These are phyloP conservation scores for Citrus maxima DNA, from an alignment of 345 rosid genomes.

Conservation along the genomic window DNA sequence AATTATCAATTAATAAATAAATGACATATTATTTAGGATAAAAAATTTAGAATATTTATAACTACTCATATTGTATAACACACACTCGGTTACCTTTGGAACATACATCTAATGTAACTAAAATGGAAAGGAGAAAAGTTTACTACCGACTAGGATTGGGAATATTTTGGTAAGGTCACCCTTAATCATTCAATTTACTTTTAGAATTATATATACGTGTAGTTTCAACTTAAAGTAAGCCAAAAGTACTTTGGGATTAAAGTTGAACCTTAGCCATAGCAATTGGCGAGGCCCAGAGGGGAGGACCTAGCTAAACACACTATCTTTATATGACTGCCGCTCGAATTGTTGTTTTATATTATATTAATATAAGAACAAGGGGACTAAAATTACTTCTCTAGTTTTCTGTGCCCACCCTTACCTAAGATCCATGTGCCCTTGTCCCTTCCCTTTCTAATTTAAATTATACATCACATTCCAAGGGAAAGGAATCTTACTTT, in stretches of 20 bases:
- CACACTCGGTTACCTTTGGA: background rate
- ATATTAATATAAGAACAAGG: background rate
- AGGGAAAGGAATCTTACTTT: conserved; percentile 41
- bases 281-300: too few relatives aligned
- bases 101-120: background rate
- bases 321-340: conserved; percentile 1
- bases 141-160: background rate
- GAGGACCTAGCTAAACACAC: background rate
- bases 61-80: too few relatives aligned
- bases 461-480: background rate
- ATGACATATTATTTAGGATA: too few relatives aligned
- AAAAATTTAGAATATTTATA: too few relatives aligned
- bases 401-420: conserved; percentile 42
- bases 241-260: conserved; percentile 22
- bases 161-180: conserved; percentile 3
- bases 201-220: conserved; percentile 11
- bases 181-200: conserved; percentile 27
- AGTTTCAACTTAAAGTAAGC: conserved; percentile 15
- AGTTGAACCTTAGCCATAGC: conserved; percentile 8
- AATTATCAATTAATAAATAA: too few relatives aligned
- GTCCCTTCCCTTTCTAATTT: conserved; percentile 13
- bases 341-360: background rate
- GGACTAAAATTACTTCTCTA: conserved; percentile 11
- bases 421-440: conserved; percentile 35
- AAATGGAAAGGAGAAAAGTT: background rate